Evolutionary conservation across 164 flowering plant genomes (phyloP), one percentile per base, ranked within the genome.

Genomic region (Umbellularia californica): DNA sequence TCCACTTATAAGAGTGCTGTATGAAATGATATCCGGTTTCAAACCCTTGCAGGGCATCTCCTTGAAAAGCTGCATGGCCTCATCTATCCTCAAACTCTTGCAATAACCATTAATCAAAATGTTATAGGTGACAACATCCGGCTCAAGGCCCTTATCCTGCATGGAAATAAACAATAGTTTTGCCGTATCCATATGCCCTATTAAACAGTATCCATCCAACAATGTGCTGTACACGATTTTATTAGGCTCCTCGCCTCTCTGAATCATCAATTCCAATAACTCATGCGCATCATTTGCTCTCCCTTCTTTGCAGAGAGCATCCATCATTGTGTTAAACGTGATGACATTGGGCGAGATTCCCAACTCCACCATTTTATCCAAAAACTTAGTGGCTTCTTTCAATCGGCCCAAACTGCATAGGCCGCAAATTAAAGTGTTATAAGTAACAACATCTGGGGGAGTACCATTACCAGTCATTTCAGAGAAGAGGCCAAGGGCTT

Each of bases 71-170:
- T 33, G 33, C 76, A 81, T 52, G 19, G 87, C 92, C 75, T 85
- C 82, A 35, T 81, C 80, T 0, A 83, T 22, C 71, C 71, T 83
- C 27, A 68, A 27, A 2, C 65, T 58, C 73, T 78, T 81, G 77
- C 80, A 83, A 69, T 80, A 83, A 10, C 88, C 88, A 77, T 83
- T 83, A 41, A 88, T 85, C 84, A 90, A 72, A n/a, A 79, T 71
- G 76, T 75, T 81, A 66, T 83, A 86, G 65, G 80, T 83, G 35
- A 73, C 69, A 30, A 72, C 79, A 81, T 84, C 77, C 24, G 24
- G 79, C 55, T 70, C 71, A 60, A 41, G 67, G 13, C 87, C 89
- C 27, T 74, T 82, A 23, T 22, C 47, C 33, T 15, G 71, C 88
- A 88, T 79, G 28, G 70, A 75, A 52, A 50, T 52, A 70, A 86